Conservation (phyloP, 441 rosid genomes). For the Isatis lusitanica region DNA sequence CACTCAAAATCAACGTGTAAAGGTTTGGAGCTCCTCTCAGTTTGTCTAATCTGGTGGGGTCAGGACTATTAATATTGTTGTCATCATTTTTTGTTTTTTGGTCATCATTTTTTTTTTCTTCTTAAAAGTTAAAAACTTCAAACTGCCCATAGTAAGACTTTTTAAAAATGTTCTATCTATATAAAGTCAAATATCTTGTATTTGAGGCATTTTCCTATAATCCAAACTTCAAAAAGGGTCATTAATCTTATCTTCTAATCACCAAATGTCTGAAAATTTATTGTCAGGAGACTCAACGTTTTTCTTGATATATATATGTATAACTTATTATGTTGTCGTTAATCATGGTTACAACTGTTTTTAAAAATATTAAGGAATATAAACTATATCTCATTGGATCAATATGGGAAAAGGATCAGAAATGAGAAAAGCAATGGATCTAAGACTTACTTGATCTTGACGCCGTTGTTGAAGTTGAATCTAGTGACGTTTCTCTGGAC, state of each 20-base stretch:
- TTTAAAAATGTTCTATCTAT: too few species aligned
- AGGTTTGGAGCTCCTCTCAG: conserved; percentile 26
- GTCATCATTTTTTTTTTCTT: neutral
- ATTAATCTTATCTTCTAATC: too few species aligned
- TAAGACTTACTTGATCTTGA: conserved; percentile 69
- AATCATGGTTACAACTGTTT: too few species aligned
- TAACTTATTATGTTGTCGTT: too few species aligned
- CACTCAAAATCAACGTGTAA: conserved; percentile 27
- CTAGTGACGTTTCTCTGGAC: conserved; percentile 68
- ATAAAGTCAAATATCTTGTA: too few species aligned
- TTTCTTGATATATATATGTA: too few species aligned
- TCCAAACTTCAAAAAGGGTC: too few species aligned
- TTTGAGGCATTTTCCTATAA: too few species aligned
- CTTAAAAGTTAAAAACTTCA: neutral
- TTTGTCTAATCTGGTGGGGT: conserved; percentile 7
- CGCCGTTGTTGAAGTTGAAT: conserved; percentile 83
- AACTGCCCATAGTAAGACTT: neutral
- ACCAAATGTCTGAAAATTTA: too few species aligned
- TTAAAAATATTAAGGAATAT: too few species aligned
- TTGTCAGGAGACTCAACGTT: too few species aligned
- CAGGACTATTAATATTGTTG: neutral
- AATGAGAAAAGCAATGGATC: neutral
- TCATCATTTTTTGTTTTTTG: neutral
- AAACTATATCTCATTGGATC: too few species aligned
- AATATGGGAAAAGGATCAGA: neutral